phyloP scores from a whole-genome alignment of 768 basidiomycete genomes.

The Pulveroboletus ravenelii region DNA sequence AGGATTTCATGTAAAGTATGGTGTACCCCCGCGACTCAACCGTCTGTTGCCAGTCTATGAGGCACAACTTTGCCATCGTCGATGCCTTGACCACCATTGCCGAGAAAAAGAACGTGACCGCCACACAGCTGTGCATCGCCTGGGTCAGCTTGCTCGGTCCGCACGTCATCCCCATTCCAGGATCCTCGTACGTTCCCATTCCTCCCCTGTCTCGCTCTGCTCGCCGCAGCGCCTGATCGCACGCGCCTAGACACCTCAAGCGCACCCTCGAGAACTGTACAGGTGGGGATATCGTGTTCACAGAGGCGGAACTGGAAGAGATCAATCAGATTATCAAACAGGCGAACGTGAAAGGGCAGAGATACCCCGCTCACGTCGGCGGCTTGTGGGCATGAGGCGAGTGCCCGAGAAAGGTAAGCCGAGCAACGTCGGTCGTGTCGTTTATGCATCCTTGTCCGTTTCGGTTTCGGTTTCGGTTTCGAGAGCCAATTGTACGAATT shows the following conservation, averaged over 20 bases:
- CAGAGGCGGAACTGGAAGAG: constrained; percentile 35
- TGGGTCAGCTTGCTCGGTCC: constrained; percentile 39
- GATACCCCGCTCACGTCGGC: constrained; percentile 29
- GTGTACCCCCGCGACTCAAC: not conserved
- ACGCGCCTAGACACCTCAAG: constrained; percentile 22
- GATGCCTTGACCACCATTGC: constrained; percentile 39
- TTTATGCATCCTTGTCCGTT: too few relatives aligned
- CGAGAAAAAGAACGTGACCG: constrained; percentile 37
- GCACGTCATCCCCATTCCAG: constrained; percentile 49
- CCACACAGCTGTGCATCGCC: constrained; percentile 39
- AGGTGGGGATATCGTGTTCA: constrained; percentile 40
- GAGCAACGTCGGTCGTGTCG: too few relatives aligned
- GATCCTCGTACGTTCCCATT: constrained; percentile 35
- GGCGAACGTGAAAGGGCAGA: constrained; percentile 36
- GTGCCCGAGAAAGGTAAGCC: too few relatives aligned
- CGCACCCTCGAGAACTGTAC: constrained; percentile 44
- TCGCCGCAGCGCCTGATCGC: not conserved
- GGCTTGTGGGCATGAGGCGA: constrained; percentile 30
- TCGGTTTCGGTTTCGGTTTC: too few relatives aligned
- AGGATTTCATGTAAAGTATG: not conserved
- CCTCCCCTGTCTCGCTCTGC: too few relatives aligned
- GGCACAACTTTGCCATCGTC: constrained; percentile 43
- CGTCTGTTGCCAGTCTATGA: not conserved
- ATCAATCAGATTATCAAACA: constrained; percentile 37
- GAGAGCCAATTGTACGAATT: too few relatives aligned